Evolutionary conservation across 2,329 filamentous ascomycete species (phyloP), one percentile per base, ranked within the genome.

Genomic region (Grosmannia clavigera): DNA sequence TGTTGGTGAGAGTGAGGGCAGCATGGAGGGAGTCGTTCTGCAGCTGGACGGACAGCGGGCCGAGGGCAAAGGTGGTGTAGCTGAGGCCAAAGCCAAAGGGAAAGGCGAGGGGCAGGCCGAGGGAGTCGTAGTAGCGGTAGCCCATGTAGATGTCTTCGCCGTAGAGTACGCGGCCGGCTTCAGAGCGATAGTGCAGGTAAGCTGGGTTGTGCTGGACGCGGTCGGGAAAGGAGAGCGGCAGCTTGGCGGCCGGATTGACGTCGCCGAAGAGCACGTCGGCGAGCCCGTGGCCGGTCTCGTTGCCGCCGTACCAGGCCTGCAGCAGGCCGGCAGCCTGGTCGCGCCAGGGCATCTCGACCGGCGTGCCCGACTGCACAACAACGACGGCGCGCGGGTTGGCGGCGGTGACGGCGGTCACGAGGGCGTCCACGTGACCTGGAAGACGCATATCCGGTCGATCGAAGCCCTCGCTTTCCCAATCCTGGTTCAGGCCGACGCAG

Each of bases 101-200:
- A 72, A 92, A 94, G 33, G 87, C 78, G 0, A 86, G 81, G 0
- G 78, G 76, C 5, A 83, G 77, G 43, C 84, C 77, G n/a, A 80
- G 78, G 66, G 81, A 85, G 68, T 94, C 88, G 70, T 90, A 94
- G 75, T 85, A 90, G 27, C 88, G 79, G 73, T 94, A 94, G 3
- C 89, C 89, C 46, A 92, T 78, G 70, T 90, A 92, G 54, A 94
- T 76, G 62, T 90, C 88, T 71, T 94, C 89, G 55, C 87, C 87
- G 68, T 92, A 94, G 1, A 90, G 74, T 0, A 86, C 84, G 61
- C 86, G 80, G 53, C 87, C 82, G 43, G 84, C 83, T 70, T 92
- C 87, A 14, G 80, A 80, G 46, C 79, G 75, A 71, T 85, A 92
- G 75, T 90, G 92, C 66, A 90, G 77, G 72, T 85, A 91, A 0